Conservation (phyloP, 805 yeast genomes). For the Candida nonsorbophila region DNA sequence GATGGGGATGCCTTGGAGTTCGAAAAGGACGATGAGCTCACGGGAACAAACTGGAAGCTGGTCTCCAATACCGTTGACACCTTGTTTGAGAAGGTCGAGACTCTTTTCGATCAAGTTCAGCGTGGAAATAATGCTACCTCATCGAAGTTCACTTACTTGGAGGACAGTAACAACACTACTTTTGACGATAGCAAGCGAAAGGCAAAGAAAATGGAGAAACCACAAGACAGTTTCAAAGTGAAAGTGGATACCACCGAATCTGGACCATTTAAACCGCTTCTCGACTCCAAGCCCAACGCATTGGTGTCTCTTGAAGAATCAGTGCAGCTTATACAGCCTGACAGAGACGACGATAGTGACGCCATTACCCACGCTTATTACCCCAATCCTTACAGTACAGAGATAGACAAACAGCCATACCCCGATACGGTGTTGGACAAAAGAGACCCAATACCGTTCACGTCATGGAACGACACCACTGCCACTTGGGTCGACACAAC, state of each 20-base stretch:
- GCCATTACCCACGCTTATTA: slow-evolving; percentile 54
- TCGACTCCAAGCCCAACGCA: slow-evolving; percentile 70
- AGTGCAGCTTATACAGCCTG: slow-evolving; percentile 24
- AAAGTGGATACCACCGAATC: slow-evolving; percentile 65
- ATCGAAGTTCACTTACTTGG: slow-evolving; percentile 42
- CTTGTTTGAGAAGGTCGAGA: slow-evolving; percentile 72
- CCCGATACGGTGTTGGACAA: slow-evolving; percentile 47
- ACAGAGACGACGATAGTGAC: slow-evolving; percentile 16
- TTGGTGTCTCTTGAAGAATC: slow-evolving; percentile 52
- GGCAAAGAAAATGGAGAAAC: slow-evolving; percentile 46
- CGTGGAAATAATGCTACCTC: slow-evolving; percentile 8
- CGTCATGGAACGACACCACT: slow-evolving; percentile 59
- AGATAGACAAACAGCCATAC: slow-evolving; percentile 66
- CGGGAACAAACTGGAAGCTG: slow-evolving; percentile 52
- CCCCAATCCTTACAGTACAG: slow-evolving; percentile 75
- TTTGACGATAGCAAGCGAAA: slow-evolving; percentile 7
- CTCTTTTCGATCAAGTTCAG: slow-evolving; percentile 48
- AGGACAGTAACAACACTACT: slow-evolving; percentile 28
- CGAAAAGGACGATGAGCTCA: slow-evolving; percentile 16
- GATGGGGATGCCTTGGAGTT: slow-evolving; percentile 8
- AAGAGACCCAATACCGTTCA: slow-evolving; percentile 43
- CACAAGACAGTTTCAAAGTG: slow-evolving; percentile 57
- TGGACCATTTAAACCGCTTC: slow-evolving; percentile 72
- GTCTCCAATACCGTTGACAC: slow-evolving; percentile 61
- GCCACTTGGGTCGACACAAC: slow-evolving; percentile 70